Conservation (phyloP, 495 filamentous ascomycete genomes). For the Penicillium cataractarum region DNA sequence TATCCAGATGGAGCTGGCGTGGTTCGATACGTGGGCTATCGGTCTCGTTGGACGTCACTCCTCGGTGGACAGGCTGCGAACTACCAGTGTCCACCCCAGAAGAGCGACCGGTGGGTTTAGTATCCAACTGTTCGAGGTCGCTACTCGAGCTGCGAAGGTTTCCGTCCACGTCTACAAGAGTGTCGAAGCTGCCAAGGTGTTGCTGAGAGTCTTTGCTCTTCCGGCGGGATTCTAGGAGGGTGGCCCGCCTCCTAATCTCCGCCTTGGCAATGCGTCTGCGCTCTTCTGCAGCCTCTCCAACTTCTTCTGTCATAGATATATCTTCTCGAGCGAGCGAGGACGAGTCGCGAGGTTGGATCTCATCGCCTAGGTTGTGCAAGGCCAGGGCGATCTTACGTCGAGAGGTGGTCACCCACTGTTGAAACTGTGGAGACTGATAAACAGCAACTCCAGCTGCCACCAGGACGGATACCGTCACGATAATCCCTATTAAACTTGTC, state of each 20-base stretch:
- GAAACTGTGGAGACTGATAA: constrained; percentile 82
- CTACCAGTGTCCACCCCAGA: constrained; percentile 50
- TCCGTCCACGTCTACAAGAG: constrained; percentile 58
- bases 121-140: constrained; percentile 10
- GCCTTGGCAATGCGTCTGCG: constrained; percentile 69
- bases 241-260: constrained; percentile 69
- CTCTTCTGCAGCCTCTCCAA: constrained; percentile 68
- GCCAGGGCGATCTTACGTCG: constrained; percentile 79
- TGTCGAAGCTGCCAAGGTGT: constrained; percentile 52
- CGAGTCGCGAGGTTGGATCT: constrained; percentile 60
- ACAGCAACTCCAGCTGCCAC: constrained; percentile 82
- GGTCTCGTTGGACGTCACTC: constrained; percentile 51
- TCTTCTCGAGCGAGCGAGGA: constrained; percentile 37
- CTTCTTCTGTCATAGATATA: constrained; percentile 58
- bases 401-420: constrained; percentile 73
- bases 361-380: constrained; percentile 76
- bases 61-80: constrained; percentile 61
- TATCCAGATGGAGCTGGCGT: constrained; percentile 32
- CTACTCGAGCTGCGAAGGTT: constrained; percentile 35
- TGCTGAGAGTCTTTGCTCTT: constrained; percentile 26
- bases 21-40: constrained; percentile 23
- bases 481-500: constrained; percentile 59
- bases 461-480: constrained; percentile 74
- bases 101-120: constrained; percentile 37
- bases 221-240: constrained; percentile 44